Evolutionary conservation across 441 rosid genomes (phyloP).

Genomic region (Lepidium campestre): DNA sequence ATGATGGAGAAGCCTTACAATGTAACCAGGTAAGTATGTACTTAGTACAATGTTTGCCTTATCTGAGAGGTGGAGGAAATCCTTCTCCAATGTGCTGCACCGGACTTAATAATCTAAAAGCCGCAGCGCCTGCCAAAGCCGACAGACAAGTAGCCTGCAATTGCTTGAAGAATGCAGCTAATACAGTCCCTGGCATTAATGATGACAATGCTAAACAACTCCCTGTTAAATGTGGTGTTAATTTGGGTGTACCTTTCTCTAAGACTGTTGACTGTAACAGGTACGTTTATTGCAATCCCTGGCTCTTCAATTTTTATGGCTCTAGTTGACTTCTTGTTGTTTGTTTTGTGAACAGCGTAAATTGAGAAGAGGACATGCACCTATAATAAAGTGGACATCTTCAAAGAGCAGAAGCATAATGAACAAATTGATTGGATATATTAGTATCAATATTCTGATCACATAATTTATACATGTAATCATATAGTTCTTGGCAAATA

Average conservation of each 20-base stretch:
- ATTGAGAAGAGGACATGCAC: constrained; percentile 3
- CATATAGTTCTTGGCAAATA: constrained; percentile 14
- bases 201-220: constrained; percentile 20
- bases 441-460: background rate
- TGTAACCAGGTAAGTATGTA: constrained; percentile 20
- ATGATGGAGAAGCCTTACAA: constrained; percentile 14
- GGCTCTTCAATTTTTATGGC: too few species aligned
- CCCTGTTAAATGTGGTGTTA: constrained; percentile 21
- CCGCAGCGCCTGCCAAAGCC: constrained; percentile 3
- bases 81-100: constrained; percentile 8
- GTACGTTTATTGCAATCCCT: background rate
- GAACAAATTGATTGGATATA: background rate
- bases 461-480: background rate
- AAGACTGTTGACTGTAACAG: constrained; percentile 20
- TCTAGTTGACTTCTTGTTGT: background rate
- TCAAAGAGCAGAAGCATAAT: background rate
- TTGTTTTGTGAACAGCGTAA: constrained; percentile 18
- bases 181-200: constrained; percentile 1
- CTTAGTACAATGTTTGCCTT: constrained; percentile 22
- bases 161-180: constrained; percentile 22
- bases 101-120: constrained; percentile 16
- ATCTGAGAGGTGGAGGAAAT: constrained; percentile 3
- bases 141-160: constrained; percentile 20
- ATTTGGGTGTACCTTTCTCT: constrained; percentile 26
- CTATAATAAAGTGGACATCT: background rate